Conservation (phyloP, 176 grass and related monocot genomes). For the Juncus effusus region DNA sequence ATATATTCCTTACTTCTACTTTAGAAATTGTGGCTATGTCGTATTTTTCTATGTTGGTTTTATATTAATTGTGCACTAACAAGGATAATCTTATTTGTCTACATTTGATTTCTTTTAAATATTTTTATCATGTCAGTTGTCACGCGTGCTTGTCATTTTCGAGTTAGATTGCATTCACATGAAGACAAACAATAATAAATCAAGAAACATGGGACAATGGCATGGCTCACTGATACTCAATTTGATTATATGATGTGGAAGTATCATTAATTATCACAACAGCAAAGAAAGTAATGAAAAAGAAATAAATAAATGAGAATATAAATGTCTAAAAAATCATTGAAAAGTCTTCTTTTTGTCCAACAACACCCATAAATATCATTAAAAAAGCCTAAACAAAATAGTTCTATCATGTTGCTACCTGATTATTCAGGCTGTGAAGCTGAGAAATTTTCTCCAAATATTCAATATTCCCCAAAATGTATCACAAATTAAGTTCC, state of each 20-base stretch:
- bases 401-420: neutral
- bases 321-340: constrained; percentile 1
- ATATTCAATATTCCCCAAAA: neutral
- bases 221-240: too few relatives aligned
- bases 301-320: constrained; percentile 2
- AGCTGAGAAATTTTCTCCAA: constrained; percentile 84
- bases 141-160: constrained; percentile 27
- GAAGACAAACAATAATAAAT: too few relatives aligned
- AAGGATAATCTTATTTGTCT: neutral
- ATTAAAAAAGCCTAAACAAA: too few relatives aligned
- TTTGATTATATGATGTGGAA: too few relatives aligned
- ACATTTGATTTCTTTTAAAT: neutral
- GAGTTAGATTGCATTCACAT: neutral
- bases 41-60: constrained; percentile 1
- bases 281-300: neutral
- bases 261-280: constrained; percentile 3
- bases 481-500: neutral
- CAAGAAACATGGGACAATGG: too few relatives aligned
- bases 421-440: constrained; percentile 48
- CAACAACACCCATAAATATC: constrained; percentile 9
- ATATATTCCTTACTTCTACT: constrained; percentile 4
- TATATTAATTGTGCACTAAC: constrained; percentile 1
- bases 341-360: neutral
- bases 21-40: constrained; percentile 13
- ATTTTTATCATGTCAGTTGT: constrained; percentile 3